A percentile compares a stretch with the other conserved stretches of the same genome.
These are phyloP conservation scores for Gaertneriomyces semiglobifer DNA, from an alignment of 192 early-diverging fungal species.

Conservation along the genomic window DNA sequence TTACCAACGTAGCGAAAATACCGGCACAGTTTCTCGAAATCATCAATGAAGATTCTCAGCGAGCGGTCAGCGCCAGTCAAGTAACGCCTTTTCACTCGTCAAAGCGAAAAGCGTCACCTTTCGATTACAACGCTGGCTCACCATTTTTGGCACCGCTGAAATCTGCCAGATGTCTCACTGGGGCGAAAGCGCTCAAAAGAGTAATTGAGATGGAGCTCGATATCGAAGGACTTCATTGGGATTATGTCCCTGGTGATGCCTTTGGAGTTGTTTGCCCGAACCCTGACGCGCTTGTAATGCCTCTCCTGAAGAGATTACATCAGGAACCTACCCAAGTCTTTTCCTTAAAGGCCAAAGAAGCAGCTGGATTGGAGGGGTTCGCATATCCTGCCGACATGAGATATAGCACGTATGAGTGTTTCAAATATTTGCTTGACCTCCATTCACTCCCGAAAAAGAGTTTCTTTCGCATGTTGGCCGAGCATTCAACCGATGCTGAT, in stretches of 20 bases:
- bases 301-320: conserved; percentile 58
- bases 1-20: conserved; percentile 59
- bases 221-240: conserved; percentile 34
- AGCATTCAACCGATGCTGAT: conserved; percentile 60
- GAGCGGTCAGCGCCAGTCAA: neutral
- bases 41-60: neutral
- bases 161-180: conserved; percentile 57
- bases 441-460: conserved; percentile 71
- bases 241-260: conserved; percentile 72
- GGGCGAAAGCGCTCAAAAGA: conserved; percentile 66
- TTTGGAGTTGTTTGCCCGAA: conserved; percentile 91
- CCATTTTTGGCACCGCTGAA: conserved; percentile 52
- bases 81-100: neutral
- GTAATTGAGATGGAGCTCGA: conserved; percentile 46
- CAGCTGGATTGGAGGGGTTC: conserved; percentile 4
- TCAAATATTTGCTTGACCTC: conserved; percentile 75
- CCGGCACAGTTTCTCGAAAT: conserved; percentile 49
- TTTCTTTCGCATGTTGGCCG: conserved; percentile 77
- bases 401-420: conserved; percentile 54
- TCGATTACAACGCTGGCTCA: conserved; percentile 44
- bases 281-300: conserved; percentile 63
- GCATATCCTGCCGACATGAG: conserved; percentile 27
- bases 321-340: conserved; percentile 44
- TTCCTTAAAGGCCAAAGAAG: conserved; percentile 30
- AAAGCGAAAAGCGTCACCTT: conserved; percentile 26